phyloP scores from a whole-genome alignment of 2,329 filamentous ascomycete genomes.

The Trichophyton equinum region DNA sequence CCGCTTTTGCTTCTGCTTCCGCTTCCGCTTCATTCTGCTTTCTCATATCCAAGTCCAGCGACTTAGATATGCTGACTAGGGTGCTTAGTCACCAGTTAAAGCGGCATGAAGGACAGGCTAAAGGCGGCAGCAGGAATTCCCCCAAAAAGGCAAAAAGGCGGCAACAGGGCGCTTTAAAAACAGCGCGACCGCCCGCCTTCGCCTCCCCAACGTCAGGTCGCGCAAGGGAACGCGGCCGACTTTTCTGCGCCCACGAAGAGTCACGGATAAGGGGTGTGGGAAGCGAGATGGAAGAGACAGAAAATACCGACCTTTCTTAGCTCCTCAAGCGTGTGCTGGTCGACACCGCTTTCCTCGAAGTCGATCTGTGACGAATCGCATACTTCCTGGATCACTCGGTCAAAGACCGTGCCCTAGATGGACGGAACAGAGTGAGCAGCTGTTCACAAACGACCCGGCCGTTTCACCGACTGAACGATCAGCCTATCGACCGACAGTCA shows the following conservation, averaged over 20 bases:
- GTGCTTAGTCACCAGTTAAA: constrained; percentile 11
- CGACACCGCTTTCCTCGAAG: constrained; percentile 92
- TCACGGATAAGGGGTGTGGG: background rate
- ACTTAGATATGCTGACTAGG: background rate
- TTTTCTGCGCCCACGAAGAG: background rate
- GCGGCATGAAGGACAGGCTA: constrained; percentile 10
- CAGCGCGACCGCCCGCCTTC: constrained; percentile 26
- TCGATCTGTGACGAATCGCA: constrained; percentile 84
- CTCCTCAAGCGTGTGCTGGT: constrained; percentile 73
- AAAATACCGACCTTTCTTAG: constrained; percentile 63
- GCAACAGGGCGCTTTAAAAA: constrained; percentile 22
- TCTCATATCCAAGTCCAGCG: background rate
- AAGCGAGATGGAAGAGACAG: background rate
- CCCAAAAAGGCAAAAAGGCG: constrained; percentile 17
- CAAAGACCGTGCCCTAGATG: constrained; percentile 60
- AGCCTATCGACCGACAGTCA: background rate
- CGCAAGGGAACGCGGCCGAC: constrained; percentile 16
- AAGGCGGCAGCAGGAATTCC: constrained; percentile 25
- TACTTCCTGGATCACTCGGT: constrained; percentile 84
- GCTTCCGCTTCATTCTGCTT: background rate
- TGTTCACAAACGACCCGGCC: background rate
- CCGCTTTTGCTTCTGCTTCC: too few relatives aligned
- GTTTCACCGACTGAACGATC: background rate
- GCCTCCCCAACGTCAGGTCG: constrained; percentile 34
- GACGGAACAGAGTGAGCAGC: constrained; percentile 1